These are phyloP conservation scores for Dalechampia spathulata DNA, from an alignment of 441 rosid genomes.

Conservation along the genomic window DNA sequence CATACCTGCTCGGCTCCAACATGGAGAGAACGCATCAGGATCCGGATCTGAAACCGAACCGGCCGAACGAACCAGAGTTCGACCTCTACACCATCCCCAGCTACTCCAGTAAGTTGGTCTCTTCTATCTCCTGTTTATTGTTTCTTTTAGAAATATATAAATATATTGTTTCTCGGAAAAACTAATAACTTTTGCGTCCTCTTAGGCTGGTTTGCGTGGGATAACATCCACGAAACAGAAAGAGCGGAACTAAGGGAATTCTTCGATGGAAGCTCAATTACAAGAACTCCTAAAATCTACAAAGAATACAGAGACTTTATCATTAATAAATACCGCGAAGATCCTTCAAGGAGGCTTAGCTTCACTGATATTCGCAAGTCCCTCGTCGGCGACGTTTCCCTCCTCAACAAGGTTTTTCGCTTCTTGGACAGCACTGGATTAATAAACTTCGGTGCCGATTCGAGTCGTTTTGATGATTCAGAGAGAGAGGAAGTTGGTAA, in stretches of 20 bases:
- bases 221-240: conserved; percentile 84
- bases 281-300: conserved; percentile 85
- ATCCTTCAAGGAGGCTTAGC: conserved; percentile 54
- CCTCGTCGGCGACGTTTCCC: conserved; percentile 76
- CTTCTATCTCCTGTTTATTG: conserved; percentile 2
- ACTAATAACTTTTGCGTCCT: neutral
- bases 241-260: conserved; percentile 60
- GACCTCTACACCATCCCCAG: conserved; percentile 88
- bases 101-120: conserved; percentile 48
- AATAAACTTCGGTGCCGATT: conserved; percentile 49
- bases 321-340: conserved; percentile 81
- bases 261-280: conserved; percentile 78
- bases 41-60: conserved; percentile 32
- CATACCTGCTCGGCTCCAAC: conserved; percentile 13
- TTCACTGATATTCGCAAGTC: conserved; percentile 77
- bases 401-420: conserved; percentile 66
- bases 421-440: conserved; percentile 70
- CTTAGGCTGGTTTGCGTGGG: conserved; percentile 90
- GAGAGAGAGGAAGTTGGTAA: conserved; percentile 19
- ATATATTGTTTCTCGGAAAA: neutral
- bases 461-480: conserved; percentile 2
- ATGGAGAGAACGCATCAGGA: conserved; percentile 31
- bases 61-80: conserved; percentile 49
- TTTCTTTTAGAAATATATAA: neutral
- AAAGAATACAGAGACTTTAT: conserved; percentile 90